Base-by-base conservation (phyloP, 352 stramenopile species). In the Phytophthora quininea region DNA sequence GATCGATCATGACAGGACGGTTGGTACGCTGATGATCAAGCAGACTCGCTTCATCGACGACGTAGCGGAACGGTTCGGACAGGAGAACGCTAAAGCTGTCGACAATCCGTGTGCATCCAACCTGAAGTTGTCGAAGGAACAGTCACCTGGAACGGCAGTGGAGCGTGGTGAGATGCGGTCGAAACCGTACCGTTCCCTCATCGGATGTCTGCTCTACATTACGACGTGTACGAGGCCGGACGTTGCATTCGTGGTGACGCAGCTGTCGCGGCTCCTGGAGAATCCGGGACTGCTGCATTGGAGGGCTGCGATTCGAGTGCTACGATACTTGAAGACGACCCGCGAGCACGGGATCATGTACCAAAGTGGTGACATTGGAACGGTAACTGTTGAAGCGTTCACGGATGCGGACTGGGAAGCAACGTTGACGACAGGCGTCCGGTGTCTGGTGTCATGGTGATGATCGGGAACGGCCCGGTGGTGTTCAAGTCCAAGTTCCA, bases 31-130 rank as follows among this genome's bases (percentile, higher is more conserved):
- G 4, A 48, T 48, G 51, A 48, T 58, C 24, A 58, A 58, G 51
- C n/a, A n/a, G n/a, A n/a, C n/a, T n/a, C 51, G 33, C 7, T 58
- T 48, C 51, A 58, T 58, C 24, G 51, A 47, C 19, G 51, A 48
- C 33, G 51, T 48, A 19, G 35, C 31, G 24, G 19, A 31, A 12
- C 15, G 40, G 3, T 51, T 52, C 5, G 19, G 19, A 1, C 54
- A 60, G 30, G 11, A 60, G 19, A 27, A 52, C 12, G 40, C 54
- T 10, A 52, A 60, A 14, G 6, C 10, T 43, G 54, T 60, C 9
- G 54, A 27, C 8, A 60, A 60, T 19, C 54, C 54, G 27, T 60
- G 54, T 14, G 54, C 7, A 8, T 3, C 40, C 1, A 29, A 3
- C 5, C 31, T 56, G 9, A 56, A 56, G 50, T 19, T 56, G 50